phyloP scores from a whole-genome alignment of 2,329 filamentous ascomycete species.

The Aspergillus japonicus region DNA sequence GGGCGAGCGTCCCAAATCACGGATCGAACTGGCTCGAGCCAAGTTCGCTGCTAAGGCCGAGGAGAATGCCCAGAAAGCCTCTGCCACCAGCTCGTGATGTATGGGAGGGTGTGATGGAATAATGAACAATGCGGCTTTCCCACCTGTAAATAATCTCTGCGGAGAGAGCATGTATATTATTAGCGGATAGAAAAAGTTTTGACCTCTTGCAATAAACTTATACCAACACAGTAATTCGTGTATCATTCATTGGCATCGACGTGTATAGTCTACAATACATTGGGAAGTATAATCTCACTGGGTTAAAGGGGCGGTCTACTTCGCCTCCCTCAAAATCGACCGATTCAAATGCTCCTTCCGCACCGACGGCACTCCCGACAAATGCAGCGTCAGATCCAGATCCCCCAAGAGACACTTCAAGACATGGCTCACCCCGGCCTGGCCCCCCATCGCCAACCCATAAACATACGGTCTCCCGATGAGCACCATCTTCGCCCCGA shows the following conservation, averaged over 20 bases:
- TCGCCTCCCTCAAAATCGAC: background rate
- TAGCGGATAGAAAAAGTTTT: background rate
- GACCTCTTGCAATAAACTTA: background rate
- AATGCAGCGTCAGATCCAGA: constrained; percentile 26
- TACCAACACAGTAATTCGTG: no score
- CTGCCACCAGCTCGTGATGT: constrained; percentile 6
- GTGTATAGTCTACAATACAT: no score
- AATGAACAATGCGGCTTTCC: background rate
- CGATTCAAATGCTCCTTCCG: constrained; percentile 14
- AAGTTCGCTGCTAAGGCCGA: constrained; percentile 50
- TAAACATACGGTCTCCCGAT: constrained; percentile 56
- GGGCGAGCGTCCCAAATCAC: constrained; percentile 46
- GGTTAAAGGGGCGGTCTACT: background rate
- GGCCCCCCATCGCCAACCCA: constrained; percentile 55
- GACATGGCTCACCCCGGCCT: constrained; percentile 54
- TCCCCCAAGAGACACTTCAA: constrained; percentile 34
- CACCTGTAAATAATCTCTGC: background rate
- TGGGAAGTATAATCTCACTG: no score
- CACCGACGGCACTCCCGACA: constrained; percentile 13
- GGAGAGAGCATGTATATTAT: background rate
- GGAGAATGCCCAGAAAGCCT: constrained; percentile 14
- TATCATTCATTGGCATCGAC: no score
- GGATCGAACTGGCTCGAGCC: constrained; percentile 59
- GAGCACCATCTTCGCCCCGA: constrained; percentile 55
- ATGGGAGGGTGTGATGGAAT: constrained; percentile 11